These are phyloP conservation scores for Sporisorium scitamineum DNA, from an alignment of 1,284 basidiomycete genomes.

Conservation along the genomic window DNA sequence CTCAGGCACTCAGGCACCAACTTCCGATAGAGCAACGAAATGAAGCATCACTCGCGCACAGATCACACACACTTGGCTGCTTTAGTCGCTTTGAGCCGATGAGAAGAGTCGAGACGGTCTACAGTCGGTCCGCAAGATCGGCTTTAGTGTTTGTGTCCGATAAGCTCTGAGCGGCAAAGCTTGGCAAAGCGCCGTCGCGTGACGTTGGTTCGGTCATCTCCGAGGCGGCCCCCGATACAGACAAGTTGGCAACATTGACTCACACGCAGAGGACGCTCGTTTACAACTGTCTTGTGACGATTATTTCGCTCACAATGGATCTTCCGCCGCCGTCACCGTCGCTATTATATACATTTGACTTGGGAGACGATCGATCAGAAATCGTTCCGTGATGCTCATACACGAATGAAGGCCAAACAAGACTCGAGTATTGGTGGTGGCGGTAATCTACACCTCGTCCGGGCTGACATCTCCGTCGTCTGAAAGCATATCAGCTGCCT, in stretches of 20 bases:
- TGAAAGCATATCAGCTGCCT: conserved; percentile 28
- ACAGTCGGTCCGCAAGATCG: neutral
- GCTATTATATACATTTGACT: no score
- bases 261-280: neutral
- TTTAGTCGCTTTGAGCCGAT: neutral
- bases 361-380: neutral
- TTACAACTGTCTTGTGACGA: neutral
- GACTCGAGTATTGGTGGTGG: no score
- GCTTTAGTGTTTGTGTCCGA: neutral
- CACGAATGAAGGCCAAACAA: no score
- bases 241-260: no score
- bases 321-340: no score
- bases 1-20: conserved; percentile 1
- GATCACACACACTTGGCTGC: neutral
- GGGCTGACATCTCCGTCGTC: conserved; percentile 9
- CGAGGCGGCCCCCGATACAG: neutral
- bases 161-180: neutral
- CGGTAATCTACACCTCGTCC: conserved; percentile 7
- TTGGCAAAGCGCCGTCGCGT: neutral
- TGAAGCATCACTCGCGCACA: neutral
- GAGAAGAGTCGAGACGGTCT: neutral
- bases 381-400: neutral
- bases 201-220: neutral
- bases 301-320: neutral
- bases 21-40: neutral